phyloP scores from a whole-genome alignment of 352 stramenopile genomes.

The Phytopythium litorale region DNA sequence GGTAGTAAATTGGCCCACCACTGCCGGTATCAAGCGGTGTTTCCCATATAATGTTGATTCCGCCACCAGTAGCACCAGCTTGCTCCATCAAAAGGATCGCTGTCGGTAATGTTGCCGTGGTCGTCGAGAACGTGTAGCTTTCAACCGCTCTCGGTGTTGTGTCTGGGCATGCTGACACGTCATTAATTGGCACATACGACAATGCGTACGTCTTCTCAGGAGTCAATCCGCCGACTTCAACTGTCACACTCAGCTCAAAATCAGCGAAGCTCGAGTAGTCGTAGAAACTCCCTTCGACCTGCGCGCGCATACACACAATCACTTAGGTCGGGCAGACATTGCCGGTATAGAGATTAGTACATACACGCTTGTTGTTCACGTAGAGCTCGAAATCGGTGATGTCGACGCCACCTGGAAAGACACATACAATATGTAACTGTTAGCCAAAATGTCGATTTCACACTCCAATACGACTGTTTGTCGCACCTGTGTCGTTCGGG shows the following conservation, averaged over 20 bases:
- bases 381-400: slow-evolving; percentile 36
- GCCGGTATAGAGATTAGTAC: background rate
- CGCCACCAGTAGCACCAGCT: slow-evolving; percentile 39
- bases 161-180: slow-evolving; percentile 33
- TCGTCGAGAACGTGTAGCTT: slow-evolving; percentile 23
- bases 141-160: slow-evolving; percentile 1
- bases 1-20: slow-evolving; percentile 29
- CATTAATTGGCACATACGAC: slow-evolving; percentile 41
- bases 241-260: slow-evolving; percentile 30
- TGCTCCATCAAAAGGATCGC: slow-evolving; percentile 28
- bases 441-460: no score
- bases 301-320: background rate
- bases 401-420: slow-evolving; percentile 20
- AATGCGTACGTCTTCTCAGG: slow-evolving; percentile 37
- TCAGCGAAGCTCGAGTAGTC: slow-evolving; percentile 12
- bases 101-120: slow-evolving; percentile 12
- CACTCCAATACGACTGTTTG: background rate
- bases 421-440: no score
- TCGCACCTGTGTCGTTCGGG: slow-evolving; percentile 46
- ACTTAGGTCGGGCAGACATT: background rate
- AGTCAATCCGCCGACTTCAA: slow-evolving; percentile 40
- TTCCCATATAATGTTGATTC: slow-evolving; percentile 41
- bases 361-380: slow-evolving; percentile 25
- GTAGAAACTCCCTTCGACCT: slow-evolving; percentile 30
- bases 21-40: slow-evolving; percentile 38